phyloP scores from a whole-genome alignment of 1,284 basidiomycete species.

The Stereum hirsutum region DNA sequence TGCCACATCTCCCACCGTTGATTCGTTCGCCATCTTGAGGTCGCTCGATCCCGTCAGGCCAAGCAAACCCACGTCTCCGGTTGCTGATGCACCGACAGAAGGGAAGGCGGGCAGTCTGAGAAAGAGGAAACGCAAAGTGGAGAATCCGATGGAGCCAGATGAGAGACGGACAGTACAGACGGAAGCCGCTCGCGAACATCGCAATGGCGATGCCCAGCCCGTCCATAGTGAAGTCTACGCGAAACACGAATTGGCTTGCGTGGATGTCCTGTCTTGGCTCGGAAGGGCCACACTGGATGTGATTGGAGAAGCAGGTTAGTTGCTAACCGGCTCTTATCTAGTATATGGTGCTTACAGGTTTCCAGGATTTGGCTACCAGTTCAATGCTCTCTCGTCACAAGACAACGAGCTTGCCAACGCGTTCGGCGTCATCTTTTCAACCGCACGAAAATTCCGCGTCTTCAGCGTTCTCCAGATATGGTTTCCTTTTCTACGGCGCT shows the following conservation, averaged over 20 bases:
- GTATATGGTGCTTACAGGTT: background rate
- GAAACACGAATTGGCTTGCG: conserved; percentile 9
- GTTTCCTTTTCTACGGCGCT: conserved; percentile 37
- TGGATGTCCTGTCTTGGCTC: conserved; percentile 56
- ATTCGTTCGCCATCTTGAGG: conserved; percentile 3
- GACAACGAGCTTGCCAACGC: conserved; percentile 35
- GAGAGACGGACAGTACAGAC: too few relatives aligned
- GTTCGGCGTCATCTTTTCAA: conserved; percentile 37
- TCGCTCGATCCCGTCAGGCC: conserved; percentile 4
- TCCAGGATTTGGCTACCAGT: conserved; percentile 53
- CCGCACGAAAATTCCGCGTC: conserved; percentile 32
- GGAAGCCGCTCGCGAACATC: too few relatives aligned
- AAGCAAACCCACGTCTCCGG: background rate
- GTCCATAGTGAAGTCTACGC: background rate
- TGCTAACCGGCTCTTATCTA: background rate
- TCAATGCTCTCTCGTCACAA: conserved; percentile 35
- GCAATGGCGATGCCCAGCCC: too few relatives aligned
- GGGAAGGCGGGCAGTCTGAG: too few relatives aligned
- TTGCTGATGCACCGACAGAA: background rate
- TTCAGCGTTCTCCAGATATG: conserved; percentile 41
- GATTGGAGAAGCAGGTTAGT: conserved; percentile 56
- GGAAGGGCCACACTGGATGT: conserved; percentile 60
- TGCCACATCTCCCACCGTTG: background rate
- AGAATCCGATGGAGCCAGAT: background rate
- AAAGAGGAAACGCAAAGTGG: too few relatives aligned